Percentiles rank a stretch among this genome's conserved stretches.
phyloP scores from a whole-genome alignment of 225 moss, liverwort and hornwort genomes.

The Thuidium tamariscinum region DNA sequence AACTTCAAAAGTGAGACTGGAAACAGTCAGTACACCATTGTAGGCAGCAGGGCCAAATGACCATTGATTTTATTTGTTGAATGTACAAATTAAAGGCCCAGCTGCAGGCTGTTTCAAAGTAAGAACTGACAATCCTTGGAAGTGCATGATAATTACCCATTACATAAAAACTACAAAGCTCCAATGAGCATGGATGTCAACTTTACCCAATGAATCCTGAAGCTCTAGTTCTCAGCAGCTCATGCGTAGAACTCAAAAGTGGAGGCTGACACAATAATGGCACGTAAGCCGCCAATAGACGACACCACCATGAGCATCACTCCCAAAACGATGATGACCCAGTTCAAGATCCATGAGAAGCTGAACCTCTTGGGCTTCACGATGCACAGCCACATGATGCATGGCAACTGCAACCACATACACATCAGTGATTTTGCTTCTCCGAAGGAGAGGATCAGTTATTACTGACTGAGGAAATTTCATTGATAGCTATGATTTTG shows the following conservation, averaged over 20 bases:
- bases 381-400: conserved; percentile 48
- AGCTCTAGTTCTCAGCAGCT: background rate
- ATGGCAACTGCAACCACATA: conserved; percentile 19
- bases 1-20: background rate
- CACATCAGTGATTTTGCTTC: background rate
- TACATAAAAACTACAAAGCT: background rate
- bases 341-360: conserved; percentile 29
- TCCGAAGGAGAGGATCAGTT: background rate
- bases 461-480: background rate
- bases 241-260: conserved; percentile 8
- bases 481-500: background rate
- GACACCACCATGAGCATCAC: conserved; percentile 38
- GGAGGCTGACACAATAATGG: conserved; percentile 19
- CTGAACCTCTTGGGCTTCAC: conserved; percentile 29
- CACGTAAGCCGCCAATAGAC: conserved; percentile 36
- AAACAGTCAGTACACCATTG: background rate
- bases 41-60: background rate
- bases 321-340: conserved; percentile 32
- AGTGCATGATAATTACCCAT: background rate
- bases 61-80: background rate
- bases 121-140: background rate
- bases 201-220: background rate
- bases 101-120: background rate
- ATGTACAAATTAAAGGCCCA: background rate
- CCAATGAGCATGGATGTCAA: background rate